These are phyloP conservation scores for Leucocoprinus birnbaumii DNA, from an alignment of 768 basidiomycete genomes.

Conservation along the genomic window DNA sequence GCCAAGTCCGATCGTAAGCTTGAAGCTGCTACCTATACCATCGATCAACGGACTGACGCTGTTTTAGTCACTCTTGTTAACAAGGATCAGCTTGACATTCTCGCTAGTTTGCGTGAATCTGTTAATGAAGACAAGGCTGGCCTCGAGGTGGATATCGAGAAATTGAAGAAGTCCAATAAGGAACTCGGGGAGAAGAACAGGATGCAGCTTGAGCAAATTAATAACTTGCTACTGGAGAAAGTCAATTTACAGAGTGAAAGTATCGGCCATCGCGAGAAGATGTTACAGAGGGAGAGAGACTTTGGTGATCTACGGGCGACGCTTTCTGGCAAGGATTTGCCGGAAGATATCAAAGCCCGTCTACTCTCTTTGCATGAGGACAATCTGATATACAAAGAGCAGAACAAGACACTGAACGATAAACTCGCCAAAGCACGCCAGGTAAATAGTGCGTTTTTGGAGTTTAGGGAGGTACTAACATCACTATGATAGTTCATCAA, in stretches of 20 bases:
- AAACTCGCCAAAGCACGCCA: slow-evolving; percentile 79
- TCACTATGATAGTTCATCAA: slow-evolving; percentile 72
- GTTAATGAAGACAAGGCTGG: slow-evolving; percentile 84
- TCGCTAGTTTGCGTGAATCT: slow-evolving; percentile 80
- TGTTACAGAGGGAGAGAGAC: slow-evolving; percentile 84
- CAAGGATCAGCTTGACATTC: slow-evolving; percentile 91
- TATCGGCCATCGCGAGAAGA: slow-evolving; percentile 84
- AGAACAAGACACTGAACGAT: slow-evolving; percentile 66
- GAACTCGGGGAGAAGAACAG: slow-evolving; percentile 79
- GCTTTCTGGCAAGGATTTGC: slow-evolving; percentile 73
- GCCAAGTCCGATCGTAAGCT: slow-evolving; percentile 82
- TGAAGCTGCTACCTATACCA: background rate
- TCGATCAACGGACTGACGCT: background rate
- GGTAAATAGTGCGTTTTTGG: slow-evolving; percentile 34
- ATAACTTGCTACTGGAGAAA: slow-evolving; percentile 85
- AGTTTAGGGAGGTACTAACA: background rate
- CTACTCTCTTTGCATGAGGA: slow-evolving; percentile 78
- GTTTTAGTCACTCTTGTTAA: slow-evolving; percentile 81
- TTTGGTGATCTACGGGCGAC: slow-evolving; percentile 60
- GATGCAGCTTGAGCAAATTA: slow-evolving; percentile 90
- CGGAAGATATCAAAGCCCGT: slow-evolving; percentile 78
- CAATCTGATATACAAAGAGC: slow-evolving; percentile 66
- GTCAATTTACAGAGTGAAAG: slow-evolving; percentile 86
- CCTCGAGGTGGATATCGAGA: slow-evolving; percentile 66
- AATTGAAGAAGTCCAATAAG: slow-evolving; percentile 62